Conservation (phyloP, 768 basidiomycete genomes). For the Podaxis sp. region DNA sequence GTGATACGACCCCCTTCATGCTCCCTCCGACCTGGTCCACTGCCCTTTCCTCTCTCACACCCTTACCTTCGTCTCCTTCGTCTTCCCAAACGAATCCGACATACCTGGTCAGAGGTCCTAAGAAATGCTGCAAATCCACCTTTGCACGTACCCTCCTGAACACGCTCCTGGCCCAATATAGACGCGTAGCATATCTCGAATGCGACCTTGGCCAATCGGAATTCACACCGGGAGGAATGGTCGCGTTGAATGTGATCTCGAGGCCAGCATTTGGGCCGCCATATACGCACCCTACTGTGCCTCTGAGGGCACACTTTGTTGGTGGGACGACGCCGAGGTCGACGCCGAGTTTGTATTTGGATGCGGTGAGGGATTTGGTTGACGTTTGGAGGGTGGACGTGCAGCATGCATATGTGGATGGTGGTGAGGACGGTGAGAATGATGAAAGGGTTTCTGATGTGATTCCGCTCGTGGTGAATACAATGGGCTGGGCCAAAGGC, state of each 20-base stretch:
- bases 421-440: slow-evolving; percentile 22
- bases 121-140: slow-evolving; percentile 88
- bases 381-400: slow-evolving; percentile 70
- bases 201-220: slow-evolving; percentile 94
- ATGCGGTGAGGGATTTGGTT: slow-evolving; percentile 63
- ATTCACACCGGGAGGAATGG: slow-evolving; percentile 84
- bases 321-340: slow-evolving; percentile 78
- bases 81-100: slow-evolving; percentile 26
- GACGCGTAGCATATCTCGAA: slow-evolving; percentile 86
- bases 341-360: slow-evolving; percentile 74
- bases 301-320: slow-evolving; percentile 75
- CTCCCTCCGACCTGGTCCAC: slow-evolving; percentile 37
- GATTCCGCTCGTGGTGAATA: slow-evolving; percentile 90
- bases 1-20: slow-evolving; percentile 36
- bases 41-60: slow-evolving; percentile 20
- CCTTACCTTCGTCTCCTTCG: slow-evolving; percentile 17
- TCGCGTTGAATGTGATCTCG: slow-evolving; percentile 74
- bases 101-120: slow-evolving; percentile 79
- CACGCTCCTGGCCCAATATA: slow-evolving; percentile 62
- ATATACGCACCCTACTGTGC: slow-evolving; percentile 78
- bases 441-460: slow-evolving; percentile 45
- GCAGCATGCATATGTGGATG: slow-evolving; percentile 39
- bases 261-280: slow-evolving; percentile 77
- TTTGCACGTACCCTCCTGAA: slow-evolving; percentile 78
- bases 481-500: slow-evolving; percentile 96